Evolutionary conservation across 352 stramenopile genomes (phyloP).

Genomic region (Phytopythium boreale): DNA sequence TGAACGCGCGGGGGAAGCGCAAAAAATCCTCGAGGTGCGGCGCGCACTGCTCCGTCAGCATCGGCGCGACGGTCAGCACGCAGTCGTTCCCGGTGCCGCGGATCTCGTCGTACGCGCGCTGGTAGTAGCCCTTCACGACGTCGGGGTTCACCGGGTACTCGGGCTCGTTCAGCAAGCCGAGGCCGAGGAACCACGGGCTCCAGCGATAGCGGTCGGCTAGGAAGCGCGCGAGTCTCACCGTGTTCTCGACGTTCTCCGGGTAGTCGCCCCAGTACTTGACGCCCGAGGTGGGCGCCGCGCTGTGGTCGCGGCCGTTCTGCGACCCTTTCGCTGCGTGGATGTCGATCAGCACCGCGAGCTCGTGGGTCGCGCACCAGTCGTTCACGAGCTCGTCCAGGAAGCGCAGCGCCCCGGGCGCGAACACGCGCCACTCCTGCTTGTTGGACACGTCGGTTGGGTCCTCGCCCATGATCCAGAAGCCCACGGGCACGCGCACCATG

Average conservation of each 20-base stretch:
- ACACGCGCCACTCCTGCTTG: slow-evolving; percentile 41
- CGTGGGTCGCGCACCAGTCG: slow-evolving; percentile 59
- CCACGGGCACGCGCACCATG: slow-evolving; percentile 75
- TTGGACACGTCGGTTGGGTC: slow-evolving; percentile 44
- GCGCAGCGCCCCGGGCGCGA: slow-evolving; percentile 36
- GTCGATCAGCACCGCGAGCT: slow-evolving; percentile 72
- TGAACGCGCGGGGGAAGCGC: slow-evolving; percentile 36
- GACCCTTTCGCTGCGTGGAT: slow-evolving; percentile 77
- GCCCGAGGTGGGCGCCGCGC: slow-evolving; percentile 28
- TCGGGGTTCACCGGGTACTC: slow-evolving; percentile 49
- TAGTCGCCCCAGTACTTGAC: slow-evolving; percentile 47
- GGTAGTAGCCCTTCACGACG: slow-evolving; percentile 54
- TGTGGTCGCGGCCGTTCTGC: slow-evolving; percentile 83
- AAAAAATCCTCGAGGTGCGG: slow-evolving; percentile 37
- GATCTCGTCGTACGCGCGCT: slow-evolving; percentile 51
- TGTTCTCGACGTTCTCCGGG: slow-evolving; percentile 67
- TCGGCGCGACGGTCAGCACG: slow-evolving; percentile 46
- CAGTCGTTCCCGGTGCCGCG: slow-evolving; percentile 52
- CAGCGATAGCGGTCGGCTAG: slow-evolving; percentile 42
- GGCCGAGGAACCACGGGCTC: slow-evolving; percentile 48
- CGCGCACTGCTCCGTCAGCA: slow-evolving; percentile 48
- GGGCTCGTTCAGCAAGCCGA: slow-evolving; percentile 82
- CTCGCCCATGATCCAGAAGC: slow-evolving; percentile 70
- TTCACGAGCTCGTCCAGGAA: slow-evolving; percentile 83
- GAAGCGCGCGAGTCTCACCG: slow-evolving; percentile 53